Evolutionary conservation across 176 grass and related monocot genomes (phyloP).

Genomic region (Poa annua): DNA sequence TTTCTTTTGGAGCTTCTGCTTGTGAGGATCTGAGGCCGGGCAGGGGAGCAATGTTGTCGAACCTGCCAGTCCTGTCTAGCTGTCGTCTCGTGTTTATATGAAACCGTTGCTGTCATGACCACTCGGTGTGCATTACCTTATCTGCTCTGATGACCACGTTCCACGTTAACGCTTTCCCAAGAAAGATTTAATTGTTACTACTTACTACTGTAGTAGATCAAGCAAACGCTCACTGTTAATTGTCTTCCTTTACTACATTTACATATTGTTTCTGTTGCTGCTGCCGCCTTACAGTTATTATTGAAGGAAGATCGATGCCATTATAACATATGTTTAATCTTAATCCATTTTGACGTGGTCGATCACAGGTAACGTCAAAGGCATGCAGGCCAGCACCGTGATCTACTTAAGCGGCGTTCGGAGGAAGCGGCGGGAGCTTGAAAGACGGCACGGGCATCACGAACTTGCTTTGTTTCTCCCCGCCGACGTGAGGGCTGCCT

Average conservation of each 20-base stretch:
- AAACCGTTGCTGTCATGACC: background rate
- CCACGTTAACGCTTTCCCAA: background rate
- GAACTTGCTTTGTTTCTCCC: conserved; percentile 3
- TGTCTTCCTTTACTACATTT: background rate
- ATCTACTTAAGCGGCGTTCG: background rate
- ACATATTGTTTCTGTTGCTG: background rate
- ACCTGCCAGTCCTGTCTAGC: background rate
- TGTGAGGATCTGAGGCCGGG: background rate
- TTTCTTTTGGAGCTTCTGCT: too few species aligned
- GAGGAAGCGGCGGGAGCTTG: background rate
- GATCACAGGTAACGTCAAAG: too few species aligned
- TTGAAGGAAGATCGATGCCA: background rate
- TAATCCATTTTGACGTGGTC: too few species aligned
- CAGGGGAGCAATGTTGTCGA: background rate
- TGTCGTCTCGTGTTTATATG: background rate
- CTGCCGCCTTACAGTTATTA: background rate
- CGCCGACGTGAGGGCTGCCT: background rate
- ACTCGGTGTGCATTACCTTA: background rate
- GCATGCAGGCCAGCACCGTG: background rate
- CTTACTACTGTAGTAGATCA: background rate
- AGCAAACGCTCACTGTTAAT: background rate
- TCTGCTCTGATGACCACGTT: background rate
- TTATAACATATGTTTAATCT: too few species aligned
- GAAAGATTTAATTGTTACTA: background rate
- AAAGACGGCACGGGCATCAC: background rate